phyloP scores from a whole-genome alignment of 2,329 filamentous ascomycete genomes.

The Fusarium solani-melongenae region DNA sequence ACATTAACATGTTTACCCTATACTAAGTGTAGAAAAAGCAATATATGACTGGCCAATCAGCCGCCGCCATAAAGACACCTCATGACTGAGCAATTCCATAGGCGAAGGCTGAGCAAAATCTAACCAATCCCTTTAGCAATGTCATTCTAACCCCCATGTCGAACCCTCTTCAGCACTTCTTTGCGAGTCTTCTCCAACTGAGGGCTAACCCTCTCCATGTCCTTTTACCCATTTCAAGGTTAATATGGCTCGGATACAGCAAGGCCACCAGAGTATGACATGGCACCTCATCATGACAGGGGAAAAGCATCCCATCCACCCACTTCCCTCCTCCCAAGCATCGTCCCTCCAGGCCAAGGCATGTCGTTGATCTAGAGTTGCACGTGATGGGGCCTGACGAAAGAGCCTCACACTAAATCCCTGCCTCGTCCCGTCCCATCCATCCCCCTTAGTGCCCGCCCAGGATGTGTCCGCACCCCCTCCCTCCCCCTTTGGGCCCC shows the following conservation, averaged over 20 bases:
- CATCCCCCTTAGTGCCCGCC: neutral
- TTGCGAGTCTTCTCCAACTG: neutral
- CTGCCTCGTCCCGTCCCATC: neutral
- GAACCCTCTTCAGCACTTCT: neutral
- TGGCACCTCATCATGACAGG: neutral
- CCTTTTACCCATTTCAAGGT: neutral
- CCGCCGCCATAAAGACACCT: neutral
- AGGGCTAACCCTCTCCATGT: neutral
- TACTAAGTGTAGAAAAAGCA: neutral
- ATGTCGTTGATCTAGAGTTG: neutral
- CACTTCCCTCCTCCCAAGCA: neutral
- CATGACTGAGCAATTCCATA: neutral
- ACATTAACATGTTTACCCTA: neutral
- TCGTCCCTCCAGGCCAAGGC: neutral
- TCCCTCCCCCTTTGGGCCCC: neutral
- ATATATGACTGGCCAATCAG: neutral
- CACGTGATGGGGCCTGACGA: neutral
- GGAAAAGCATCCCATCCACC: neutral
- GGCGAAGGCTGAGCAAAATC: neutral
- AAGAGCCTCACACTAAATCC: neutral
- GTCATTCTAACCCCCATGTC: neutral
- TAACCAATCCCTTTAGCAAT: neutral
- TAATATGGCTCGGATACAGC: neutral
- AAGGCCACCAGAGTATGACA: neutral
- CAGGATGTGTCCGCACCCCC: neutral